phyloP scores from a whole-genome alignment of 495 filamentous ascomycete species.

The Daldinia loculata region DNA sequence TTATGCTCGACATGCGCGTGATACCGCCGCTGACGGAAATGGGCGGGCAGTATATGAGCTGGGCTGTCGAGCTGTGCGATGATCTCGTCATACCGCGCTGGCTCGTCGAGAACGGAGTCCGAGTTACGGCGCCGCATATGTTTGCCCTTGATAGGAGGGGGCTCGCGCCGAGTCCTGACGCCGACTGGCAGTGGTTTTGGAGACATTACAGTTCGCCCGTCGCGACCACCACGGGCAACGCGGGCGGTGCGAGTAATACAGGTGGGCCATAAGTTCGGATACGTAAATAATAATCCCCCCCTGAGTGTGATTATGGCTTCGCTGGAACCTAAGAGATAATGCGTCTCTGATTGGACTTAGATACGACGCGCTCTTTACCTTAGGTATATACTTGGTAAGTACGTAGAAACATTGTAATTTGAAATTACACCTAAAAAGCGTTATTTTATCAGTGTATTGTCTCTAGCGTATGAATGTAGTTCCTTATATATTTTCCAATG shows the following conservation, averaged over 20 bases:
- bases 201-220: no score
- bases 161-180: not conserved
- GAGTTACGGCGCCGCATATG: not conserved
- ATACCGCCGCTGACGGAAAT: not conserved
- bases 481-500: no score
- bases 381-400: not conserved
- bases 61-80: not conserved
- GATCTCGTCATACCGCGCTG: not conserved
- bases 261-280: no score
- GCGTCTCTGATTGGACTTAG: not conserved
- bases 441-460: not conserved
- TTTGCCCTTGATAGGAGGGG: not conserved
- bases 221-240: no score
- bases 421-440: not conserved
- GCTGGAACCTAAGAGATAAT: not conserved
- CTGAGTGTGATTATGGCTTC: not conserved
- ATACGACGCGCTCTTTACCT: not conserved
- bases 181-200: no score
- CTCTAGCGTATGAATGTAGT: not conserved
- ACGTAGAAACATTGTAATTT: not conserved
- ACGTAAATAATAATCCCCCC: no score
- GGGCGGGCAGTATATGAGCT: not conserved
- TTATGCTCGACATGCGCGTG: not conserved
- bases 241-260: no score
- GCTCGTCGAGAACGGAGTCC: not conserved